phyloP scores from a whole-genome alignment of 176 grass and related monocot species.

The Phoenix dactylifera region DNA sequence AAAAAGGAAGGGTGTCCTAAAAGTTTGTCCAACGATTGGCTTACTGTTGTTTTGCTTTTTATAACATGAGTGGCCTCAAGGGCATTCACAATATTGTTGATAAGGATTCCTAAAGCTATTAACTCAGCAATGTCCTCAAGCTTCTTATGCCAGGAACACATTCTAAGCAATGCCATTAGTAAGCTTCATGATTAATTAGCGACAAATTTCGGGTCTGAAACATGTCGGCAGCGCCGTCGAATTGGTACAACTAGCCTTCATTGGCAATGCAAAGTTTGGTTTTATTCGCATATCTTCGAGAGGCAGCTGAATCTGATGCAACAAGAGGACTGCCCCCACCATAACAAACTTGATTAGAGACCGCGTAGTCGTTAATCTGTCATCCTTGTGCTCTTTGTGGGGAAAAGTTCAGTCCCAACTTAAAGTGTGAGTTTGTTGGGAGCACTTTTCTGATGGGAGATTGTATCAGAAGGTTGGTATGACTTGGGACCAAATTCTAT shows the following conservation, averaged over 20 bases:
- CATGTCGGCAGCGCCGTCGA: constrained; percentile 6
- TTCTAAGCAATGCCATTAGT: too few species aligned
- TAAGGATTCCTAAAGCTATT: too few species aligned
- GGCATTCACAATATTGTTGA: too few species aligned
- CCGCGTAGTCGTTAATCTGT: background rate
- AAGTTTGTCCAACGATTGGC: constrained; percentile 18
- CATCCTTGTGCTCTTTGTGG: background rate
- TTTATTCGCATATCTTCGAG: constrained; percentile 2
- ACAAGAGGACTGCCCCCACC: background rate
- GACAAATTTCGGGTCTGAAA: background rate
- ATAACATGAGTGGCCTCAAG: too few species aligned
- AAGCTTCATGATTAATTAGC: too few species aligned
- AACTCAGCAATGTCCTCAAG: too few species aligned
- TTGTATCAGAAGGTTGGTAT: constrained; percentile 41
- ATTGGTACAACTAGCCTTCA: constrained; percentile 18
- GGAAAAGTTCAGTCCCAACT: constrained; percentile 35
- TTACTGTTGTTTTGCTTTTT: constrained; percentile 1
- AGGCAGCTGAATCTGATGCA: constrained; percentile 19
- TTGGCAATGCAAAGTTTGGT: constrained; percentile 50
- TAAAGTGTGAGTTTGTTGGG: constrained; percentile 49
- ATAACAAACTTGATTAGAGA: constrained; percentile 17
- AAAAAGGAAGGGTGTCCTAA: background rate
- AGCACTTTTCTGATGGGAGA: constrained; percentile 36
- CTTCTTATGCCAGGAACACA: too few species aligned
- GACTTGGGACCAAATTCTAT: background rate